phyloP scores from a whole-genome alignment of 208 protist species.

The Porcisia deanei region DNA sequence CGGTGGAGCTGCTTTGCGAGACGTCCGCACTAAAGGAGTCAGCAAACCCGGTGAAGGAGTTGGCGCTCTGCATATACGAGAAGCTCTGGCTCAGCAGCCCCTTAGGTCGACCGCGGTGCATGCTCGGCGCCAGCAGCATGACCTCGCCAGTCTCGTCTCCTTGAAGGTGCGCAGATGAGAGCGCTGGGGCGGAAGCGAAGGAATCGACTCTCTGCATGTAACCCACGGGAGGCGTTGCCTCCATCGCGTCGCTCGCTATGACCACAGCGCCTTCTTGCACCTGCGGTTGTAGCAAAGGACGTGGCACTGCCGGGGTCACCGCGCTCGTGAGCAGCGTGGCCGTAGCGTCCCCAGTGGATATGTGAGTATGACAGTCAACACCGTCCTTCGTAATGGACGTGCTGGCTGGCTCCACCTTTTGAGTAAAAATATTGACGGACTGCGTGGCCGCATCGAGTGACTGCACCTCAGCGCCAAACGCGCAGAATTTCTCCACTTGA shows the following conservation, averaged over 20 bases:
- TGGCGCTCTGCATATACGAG: constrained; percentile 9
- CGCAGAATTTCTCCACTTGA: constrained; percentile 26
- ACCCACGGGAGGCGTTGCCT: neutral
- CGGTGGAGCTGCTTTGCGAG: constrained; percentile 5
- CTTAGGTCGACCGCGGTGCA: neutral
- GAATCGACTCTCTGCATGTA: neutral
- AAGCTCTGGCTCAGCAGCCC: constrained; percentile 18
- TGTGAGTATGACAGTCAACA: neutral
- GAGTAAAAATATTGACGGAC: constrained; percentile 28
- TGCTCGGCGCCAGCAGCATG: constrained; percentile 25
- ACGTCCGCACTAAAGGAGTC: constrained; percentile 6
- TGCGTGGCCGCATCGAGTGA: constrained; percentile 22
- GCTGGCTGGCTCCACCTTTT: constrained; percentile 8
- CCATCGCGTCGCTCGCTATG: neutral
- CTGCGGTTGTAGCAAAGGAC: neutral
- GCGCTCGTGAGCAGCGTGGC: neutral
- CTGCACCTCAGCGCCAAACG: constrained; percentile 31
- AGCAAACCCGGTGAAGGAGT: constrained; percentile 8
- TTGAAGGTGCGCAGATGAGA: neutral
- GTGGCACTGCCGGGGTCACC: neutral
- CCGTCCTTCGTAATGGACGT: neutral
- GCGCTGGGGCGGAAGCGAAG: neutral
- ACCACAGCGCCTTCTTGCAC: neutral
- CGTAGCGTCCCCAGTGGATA: neutral
- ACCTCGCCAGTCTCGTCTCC: constrained; percentile 21